Conservation (phyloP, 164 flowering plant genomes). For the Macadamia integrifolia region DNA sequence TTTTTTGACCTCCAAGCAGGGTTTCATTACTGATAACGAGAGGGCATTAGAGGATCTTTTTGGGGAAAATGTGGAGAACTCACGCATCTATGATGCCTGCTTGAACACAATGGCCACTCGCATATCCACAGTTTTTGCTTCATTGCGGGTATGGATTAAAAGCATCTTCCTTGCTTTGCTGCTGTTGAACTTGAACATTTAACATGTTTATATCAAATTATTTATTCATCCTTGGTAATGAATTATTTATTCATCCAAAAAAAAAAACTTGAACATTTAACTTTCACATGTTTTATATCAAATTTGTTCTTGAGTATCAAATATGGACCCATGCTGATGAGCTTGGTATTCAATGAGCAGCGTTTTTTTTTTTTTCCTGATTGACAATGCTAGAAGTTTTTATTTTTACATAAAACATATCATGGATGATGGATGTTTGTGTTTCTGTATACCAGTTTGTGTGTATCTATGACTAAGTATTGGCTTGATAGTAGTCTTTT, state of each 20-base stretch:
- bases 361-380: too few species aligned
- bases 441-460: too few species aligned
- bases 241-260: too few species aligned
- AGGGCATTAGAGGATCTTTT: slow-evolving; percentile 77
- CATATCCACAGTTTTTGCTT: slow-evolving; percentile 94
- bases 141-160: slow-evolving; percentile 56
- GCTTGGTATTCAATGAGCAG: too few species aligned
- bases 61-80: slow-evolving; percentile 62
- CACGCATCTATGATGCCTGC: slow-evolving; percentile 61
- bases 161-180: background rate
- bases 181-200: background rate
- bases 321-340: too few species aligned
- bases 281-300: background rate
- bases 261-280: background rate
- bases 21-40: slow-evolving; percentile 84
- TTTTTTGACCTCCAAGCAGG: slow-evolving; percentile 33
- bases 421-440: too few species aligned
- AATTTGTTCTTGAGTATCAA: too few species aligned
- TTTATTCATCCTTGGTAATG: too few species aligned
- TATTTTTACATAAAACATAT: too few species aligned
- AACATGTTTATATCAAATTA: background rate
- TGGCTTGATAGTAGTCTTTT: too few species aligned
- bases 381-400: too few species aligned
- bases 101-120: slow-evolving; percentile 81
- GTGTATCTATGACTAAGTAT: too few species aligned